Base-by-base conservation (phyloP, 1,284 basidiomycete genomes). In the Boletellus deceptivus region DNA sequence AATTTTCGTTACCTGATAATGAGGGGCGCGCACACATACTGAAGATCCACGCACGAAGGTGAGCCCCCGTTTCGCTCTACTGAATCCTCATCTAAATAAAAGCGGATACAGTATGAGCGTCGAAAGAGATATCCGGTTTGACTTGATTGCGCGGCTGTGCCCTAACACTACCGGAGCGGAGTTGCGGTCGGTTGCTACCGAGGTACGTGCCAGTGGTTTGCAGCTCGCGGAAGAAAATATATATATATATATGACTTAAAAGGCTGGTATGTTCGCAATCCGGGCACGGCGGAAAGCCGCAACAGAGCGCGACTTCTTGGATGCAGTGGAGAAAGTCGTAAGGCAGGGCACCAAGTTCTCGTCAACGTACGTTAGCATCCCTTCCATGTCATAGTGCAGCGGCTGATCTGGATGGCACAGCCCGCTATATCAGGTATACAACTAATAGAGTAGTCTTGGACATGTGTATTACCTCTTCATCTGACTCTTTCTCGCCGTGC, bases 261-360 rank as follows among this genome's bases (percentile, higher is more conserved):
- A 90, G 84, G 97, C 97, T 33, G 97, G 97, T 38, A 99, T 99
- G 97, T 99, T 98, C 74, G 96, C 97, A 1, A 99, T 99, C 62
- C 88, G 97, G 54, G 92, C 94, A 49, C 79, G 97, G 61, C 82
- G 97, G 71, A 98, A 99, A 74, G 93, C 99, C 7, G 94, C 96
- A 0, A 95, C 93, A 5, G 97, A 99, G 69, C 86, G 93, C 52
- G 97, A 99, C 73, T 99, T 98, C 75, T 73, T 99, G 64, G 93
- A 98, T 65, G 92, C 94, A 6, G 96, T 99, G 4, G 96, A 99
- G 75, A 98, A 98, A 76, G 96, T 98, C 52, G 93, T 98, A 45
- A 80, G 93, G 65, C 95, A 98, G 74, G 96, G 96, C 45, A 95
- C 91, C 63, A 98, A 99, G 75, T 99, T 98, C 73, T 90, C 87